Evolutionary conservation across 495 filamentous ascomycete species (phyloP), one percentile per base, ranked within the genome.

Genomic region (Penicillium simplicissimum): DNA sequence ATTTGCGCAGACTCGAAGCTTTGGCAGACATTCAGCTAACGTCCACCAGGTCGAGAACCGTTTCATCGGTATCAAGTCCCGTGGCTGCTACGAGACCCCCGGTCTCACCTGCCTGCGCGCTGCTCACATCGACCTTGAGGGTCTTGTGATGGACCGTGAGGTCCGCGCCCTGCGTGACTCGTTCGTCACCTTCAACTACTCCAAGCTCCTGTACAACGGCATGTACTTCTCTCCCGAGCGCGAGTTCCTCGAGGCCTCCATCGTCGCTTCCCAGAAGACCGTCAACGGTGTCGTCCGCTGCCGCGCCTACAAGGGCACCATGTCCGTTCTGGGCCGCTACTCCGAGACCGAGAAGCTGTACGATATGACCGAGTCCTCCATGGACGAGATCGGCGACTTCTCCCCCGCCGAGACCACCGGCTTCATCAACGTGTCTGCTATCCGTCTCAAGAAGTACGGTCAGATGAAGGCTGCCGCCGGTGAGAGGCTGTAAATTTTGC

Each of bases 391-490:
- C 67, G 89, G 85, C 71, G 87, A 87, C 69, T 96, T 96, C 79
- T 80, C 78, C 57, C 92, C 92, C 37, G 77, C 80, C 58, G 89
- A 90, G 68, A 90, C 87, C 74, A 71, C 86, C 35, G 90, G 91
- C 33, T 96, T 96, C 79, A 93, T 96, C 70, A 83, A 74, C 58
- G 88, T 96, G 59, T 82, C 91, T 67, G 88, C 89, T 49, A 96
- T 96, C 75, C 85, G 93, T 58, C 82, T 96, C 55, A 92, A 95
- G 87, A 96, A 96, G 84, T 96, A 90, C 67, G 92, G 91, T 52
- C 79, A 81, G 66, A 79, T 79, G 68, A 91, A 90, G 86, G 79
- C 75, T 51, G 84, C 82, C 68, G 80, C 84, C 54, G 89, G 88
- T 59, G 78, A 82, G 76, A 55, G 49, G 28, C 23, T 72, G 62